Conservation (phyloP, 495 filamentous ascomycete species). For the Cercophora sp. region DNA sequence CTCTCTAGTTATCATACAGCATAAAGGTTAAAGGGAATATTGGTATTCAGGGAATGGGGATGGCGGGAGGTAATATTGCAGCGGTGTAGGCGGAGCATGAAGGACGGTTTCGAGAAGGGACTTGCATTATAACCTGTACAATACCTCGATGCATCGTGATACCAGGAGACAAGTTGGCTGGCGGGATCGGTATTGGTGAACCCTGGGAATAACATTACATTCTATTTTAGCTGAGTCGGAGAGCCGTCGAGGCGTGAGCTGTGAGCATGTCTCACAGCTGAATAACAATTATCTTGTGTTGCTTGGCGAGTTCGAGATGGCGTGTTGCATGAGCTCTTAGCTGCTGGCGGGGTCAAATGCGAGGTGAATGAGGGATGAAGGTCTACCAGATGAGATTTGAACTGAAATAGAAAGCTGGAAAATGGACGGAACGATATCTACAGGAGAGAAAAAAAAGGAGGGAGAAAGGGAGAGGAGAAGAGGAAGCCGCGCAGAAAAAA, state of each 20-base stretch:
- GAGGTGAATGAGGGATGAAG: background rate
- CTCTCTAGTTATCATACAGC: too few species aligned
- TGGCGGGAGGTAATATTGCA: too few species aligned
- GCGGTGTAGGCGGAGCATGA: too few species aligned
- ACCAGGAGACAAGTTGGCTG: conserved; percentile 4
- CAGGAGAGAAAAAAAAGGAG: too few species aligned
- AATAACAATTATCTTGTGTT: too few species aligned
- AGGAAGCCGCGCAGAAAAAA: too few species aligned
- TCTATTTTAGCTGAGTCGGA: background rate
- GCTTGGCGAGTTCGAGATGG: too few species aligned
- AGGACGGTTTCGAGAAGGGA: background rate
- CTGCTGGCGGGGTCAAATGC: background rate
- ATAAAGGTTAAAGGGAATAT: background rate
- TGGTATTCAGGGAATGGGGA: background rate
- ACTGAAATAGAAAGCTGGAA: too few species aligned
- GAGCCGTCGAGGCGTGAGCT: background rate
- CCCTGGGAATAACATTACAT: background rate
- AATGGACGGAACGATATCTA: too few species aligned
- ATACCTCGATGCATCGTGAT: conserved; percentile 17
- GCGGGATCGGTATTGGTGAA: background rate
- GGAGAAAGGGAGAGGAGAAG: too few species aligned
- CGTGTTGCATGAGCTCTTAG: too few species aligned
- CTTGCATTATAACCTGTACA: conserved; percentile 15
- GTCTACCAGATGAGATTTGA: background rate
- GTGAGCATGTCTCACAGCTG: too few species aligned